These are phyloP conservation scores for Podila minutissima DNA, from an alignment of 192 early-diverging fungal genomes.

Conservation along the genomic window DNA sequence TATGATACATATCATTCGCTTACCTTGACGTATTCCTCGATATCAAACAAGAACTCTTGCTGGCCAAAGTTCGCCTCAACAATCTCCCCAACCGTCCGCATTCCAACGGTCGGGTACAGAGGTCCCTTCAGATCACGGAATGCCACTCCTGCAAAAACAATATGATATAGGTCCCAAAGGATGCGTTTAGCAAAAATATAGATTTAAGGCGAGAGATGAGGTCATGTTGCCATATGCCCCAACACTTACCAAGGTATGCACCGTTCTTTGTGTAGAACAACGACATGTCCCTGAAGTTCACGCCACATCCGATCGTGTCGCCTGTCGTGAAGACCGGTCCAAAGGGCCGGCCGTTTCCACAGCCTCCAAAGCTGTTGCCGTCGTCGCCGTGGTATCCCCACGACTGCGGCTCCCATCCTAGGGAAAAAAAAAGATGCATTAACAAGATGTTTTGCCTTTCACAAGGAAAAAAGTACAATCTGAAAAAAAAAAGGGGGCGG, in stretches of 20 bases:
- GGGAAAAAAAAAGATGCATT: not conserved
- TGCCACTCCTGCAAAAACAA: conserved; percentile 28
- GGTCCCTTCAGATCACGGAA: conserved; percentile 54
- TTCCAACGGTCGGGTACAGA: conserved; percentile 79
- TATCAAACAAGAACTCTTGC: conserved; percentile 75
- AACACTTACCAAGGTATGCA: conserved; percentile 64
- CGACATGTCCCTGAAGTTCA: conserved; percentile 82
- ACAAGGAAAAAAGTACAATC: not conserved
- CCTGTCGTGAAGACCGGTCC: conserved; percentile 92
- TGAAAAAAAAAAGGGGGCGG: not conserved
- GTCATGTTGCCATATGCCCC: not conserved
- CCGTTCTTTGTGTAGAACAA: conserved; percentile 97
- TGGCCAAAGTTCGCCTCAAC: conserved; percentile 85
- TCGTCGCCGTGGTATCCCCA: conserved; percentile 99
- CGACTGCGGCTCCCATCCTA: conserved; percentile 66
- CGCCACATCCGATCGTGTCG: conserved; percentile 93
- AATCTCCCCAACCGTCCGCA: conserved; percentile 77
- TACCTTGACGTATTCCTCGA: conserved; percentile 72
- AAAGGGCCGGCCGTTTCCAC: conserved; percentile 79
- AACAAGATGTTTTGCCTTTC: too few species aligned
- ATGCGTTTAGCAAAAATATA: too few species aligned
- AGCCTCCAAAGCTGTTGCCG: conserved; percentile 83
- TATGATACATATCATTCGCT: too few species aligned
- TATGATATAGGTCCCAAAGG: not conserved
- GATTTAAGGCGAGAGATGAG: too few species aligned